Base-by-base conservation (phyloP, 768 basidiomycete genomes). In the Termitomyces sp. region DNA sequence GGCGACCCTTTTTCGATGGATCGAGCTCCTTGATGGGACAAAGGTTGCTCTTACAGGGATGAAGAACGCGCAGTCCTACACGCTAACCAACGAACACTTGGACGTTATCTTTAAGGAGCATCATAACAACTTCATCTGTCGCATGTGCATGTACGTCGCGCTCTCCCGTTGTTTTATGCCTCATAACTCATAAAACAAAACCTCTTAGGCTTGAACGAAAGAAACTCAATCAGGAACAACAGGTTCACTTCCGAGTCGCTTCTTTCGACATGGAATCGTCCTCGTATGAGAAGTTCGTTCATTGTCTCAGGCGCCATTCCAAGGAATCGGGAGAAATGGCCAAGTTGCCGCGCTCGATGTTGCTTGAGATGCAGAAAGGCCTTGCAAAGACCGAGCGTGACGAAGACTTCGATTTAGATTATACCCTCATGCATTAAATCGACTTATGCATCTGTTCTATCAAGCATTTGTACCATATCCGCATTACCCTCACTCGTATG, bases 71-170 rank as follows among this genome's bases (percentile, higher is more conserved):
- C 38, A 9, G 8, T 26, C 50, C 2, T 14, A 46, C 35, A 13
- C 10, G 5, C 55, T 60, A 9, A 52, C 5, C 12, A 7, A 43
- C 4, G 56, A 57, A 3, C 60, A 61, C 38, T 23, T 57, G 16
- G 20, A 33, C 4, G 28, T 57, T 14, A 52, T 61, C 2, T 61
- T 46, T 23, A 59, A 49, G 20, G 28, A 49, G 3, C 18, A 47
- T 10, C 26, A 50, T 33, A 13, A 30, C 16, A 12, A 20, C 16
- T 12, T 40, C 9, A 38, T 59, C 20, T 59, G 58, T 26, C 58
- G 58, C 14, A 50, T 59, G 53, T 59, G 58, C 58, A 55, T 54
- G 58, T 59, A 10, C n/a, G 58, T 55, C 5, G 1, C 28, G 9
- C 26, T 13, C 28, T 49, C 32, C 5, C 18, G n/a, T 20, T 43